Evolutionary conservation across 805 yeast species (phyloP).

Genomic region (Candida alai): DNA sequence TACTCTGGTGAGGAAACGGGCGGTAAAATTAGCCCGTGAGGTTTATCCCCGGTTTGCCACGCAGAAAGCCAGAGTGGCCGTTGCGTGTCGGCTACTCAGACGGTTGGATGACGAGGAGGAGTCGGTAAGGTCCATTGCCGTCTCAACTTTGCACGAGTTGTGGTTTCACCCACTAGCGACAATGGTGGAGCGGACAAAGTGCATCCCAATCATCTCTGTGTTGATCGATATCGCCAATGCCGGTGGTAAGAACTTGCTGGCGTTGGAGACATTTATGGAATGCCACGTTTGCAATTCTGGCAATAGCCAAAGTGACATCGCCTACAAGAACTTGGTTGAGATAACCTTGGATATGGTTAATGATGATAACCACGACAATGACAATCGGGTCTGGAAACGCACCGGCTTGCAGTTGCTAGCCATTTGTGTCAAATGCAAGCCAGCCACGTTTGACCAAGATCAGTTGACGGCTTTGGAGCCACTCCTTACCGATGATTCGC

Average conservation of each 20-base stretch:
- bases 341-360: slow-evolving; percentile 23
- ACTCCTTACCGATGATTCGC: slow-evolving; percentile 48
- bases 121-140: slow-evolving; percentile 37
- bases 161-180: slow-evolving; percentile 16
- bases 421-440: slow-evolving; percentile 50
- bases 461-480: slow-evolving; percentile 66
- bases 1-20: slow-evolving; percentile 59
- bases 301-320: slow-evolving; percentile 15
- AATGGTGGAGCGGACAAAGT: background rate
- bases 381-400: slow-evolving; percentile 3
- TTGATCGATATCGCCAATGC: slow-evolving; percentile 37
- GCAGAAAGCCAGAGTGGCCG: slow-evolving; percentile 32
- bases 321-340: slow-evolving; percentile 29
- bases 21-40: slow-evolving; percentile 46
- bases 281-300: slow-evolving; percentile 35
- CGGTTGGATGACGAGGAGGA: slow-evolving; percentile 73
- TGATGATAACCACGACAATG: slow-evolving; percentile 25
- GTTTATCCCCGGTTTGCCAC: slow-evolving; percentile 38
- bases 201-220: slow-evolving; percentile 14
- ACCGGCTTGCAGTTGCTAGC: slow-evolving; percentile 48
- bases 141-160: slow-evolving; percentile 21
- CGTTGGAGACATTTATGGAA: slow-evolving; percentile 27
- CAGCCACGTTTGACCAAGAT: slow-evolving; percentile 56
- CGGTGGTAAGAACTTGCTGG: slow-evolving; percentile 28
- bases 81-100: slow-evolving; percentile 50